These are phyloP conservation scores for Nannochloropsis gaditana DNA, from an alignment of 108 stramenopile genomes.

Conservation along the genomic window DNA sequence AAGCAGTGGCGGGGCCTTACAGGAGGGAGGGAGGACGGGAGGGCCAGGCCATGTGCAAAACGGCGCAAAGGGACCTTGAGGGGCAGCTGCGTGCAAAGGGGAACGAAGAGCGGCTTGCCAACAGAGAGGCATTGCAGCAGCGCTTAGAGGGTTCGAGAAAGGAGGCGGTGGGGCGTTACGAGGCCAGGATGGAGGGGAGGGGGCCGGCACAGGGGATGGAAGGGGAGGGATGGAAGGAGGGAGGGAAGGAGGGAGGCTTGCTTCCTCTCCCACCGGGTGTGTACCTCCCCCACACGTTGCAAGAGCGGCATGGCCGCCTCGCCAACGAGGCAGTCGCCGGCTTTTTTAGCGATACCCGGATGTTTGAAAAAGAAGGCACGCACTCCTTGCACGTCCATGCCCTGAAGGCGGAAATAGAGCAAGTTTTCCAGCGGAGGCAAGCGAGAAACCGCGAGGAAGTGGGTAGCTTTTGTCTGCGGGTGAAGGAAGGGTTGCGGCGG, in stretches of 20 bases:
- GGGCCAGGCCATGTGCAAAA: neutral
- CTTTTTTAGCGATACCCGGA: neutral
- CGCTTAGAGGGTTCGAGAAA: neutral
- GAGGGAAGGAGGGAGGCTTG: neutral
- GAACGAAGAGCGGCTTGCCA: neutral
- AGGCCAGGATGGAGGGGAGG: constrained; percentile 8
- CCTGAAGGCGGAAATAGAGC: neutral
- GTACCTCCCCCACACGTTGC: neutral
- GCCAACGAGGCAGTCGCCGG: neutral
- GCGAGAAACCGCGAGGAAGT: neutral
- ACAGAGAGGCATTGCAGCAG: neutral
- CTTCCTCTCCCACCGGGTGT: neutral
- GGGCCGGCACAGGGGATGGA: neutral
- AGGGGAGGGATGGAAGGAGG: neutral
- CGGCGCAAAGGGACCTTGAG: neutral
- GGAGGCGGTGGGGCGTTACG: neutral
- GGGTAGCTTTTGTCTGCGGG: neutral
- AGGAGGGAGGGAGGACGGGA: neutral
- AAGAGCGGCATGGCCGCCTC: neutral
- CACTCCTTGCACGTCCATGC: neutral
- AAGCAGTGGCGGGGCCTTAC: neutral
- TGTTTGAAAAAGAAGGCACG: neutral
- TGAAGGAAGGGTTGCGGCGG: neutral
- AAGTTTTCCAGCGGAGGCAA: neutral
- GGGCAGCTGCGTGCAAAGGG: neutral